phyloP scores from a whole-genome alignment of 2,329 filamentous ascomycete genomes.

The Lachnellula arida region DNA sequence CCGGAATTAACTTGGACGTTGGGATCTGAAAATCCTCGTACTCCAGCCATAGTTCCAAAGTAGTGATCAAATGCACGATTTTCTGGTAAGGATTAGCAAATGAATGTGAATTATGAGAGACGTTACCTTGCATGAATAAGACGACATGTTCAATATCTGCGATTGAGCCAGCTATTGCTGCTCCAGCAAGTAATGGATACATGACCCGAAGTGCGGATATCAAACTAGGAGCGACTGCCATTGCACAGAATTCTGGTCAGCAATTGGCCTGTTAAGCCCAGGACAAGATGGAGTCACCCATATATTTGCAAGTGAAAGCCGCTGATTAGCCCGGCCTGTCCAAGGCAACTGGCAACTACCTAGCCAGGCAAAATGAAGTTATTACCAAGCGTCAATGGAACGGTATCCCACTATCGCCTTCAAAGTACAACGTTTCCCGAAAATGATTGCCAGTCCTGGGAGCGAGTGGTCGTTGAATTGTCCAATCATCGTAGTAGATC shows the following conservation, averaged over 20 bases:
- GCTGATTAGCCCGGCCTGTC: too few relatives aligned
- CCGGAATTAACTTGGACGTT: constrained; percentile 45
- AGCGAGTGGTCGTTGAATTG: neutral
- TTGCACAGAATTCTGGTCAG: constrained; percentile 1
- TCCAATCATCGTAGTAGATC: constrained; percentile 5
- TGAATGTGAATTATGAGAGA: constrained; percentile 23
- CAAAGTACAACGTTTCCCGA: too few relatives aligned
- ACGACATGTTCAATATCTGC: constrained; percentile 53
- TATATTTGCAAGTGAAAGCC: neutral
- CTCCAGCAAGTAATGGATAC: constrained; percentile 13
- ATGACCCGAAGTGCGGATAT: constrained; percentile 15
- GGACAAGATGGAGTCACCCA: neutral
- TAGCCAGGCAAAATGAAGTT: neutral
- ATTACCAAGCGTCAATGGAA: too few relatives aligned
- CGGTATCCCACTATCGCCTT: too few relatives aligned
- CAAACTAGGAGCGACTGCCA: constrained; percentile 12
- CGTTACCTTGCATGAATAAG: constrained; percentile 50
- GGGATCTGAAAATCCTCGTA: constrained; percentile 51
- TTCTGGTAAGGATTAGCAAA: constrained; percentile 7
- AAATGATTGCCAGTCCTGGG: too few relatives aligned
- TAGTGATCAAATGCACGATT: constrained; percentile 33
- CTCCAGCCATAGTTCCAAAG: constrained; percentile 51
- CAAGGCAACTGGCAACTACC: neutral
- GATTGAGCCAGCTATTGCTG: constrained; percentile 34
- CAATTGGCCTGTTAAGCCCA: neutral